Evolutionary conservation across 441 rosid genomes (phyloP).

Genomic region (Syzygium syzygioides): DNA sequence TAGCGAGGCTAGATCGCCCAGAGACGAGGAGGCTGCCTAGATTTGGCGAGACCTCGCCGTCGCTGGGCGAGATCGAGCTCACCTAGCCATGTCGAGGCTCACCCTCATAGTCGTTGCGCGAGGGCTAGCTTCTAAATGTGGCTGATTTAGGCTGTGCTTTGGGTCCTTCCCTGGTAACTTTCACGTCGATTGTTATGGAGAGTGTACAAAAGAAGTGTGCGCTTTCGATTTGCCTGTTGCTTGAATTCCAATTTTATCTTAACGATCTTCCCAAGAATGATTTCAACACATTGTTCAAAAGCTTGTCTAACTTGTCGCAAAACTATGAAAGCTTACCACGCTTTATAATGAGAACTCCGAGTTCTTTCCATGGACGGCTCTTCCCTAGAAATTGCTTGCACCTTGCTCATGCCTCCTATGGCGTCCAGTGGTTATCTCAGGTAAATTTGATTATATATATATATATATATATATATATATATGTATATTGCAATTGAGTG

Average conservation of each 20-base stretch:
- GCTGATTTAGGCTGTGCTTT: background rate
- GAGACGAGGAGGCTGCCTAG: too few species aligned
- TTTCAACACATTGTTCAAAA: background rate
- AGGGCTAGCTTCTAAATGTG: background rate
- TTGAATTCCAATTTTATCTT: background rate
- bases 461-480: too few species aligned
- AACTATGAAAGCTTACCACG: background rate
- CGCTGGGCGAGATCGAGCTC: too few species aligned
- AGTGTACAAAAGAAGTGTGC: background rate
- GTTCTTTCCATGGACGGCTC: slow-evolving; percentile 16
- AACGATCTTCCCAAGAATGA: background rate
- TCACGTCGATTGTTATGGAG: background rate
- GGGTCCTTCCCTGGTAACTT: background rate
- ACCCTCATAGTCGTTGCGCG: too few species aligned
- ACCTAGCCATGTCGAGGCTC: too few species aligned
- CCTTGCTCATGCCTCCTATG: slow-evolving; percentile 10
- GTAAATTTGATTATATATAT: background rate
- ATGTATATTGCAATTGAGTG: background rate
- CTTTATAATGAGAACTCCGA: slow-evolving; percentile 12
- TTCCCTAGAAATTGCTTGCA: background rate
- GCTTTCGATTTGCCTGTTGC: background rate
- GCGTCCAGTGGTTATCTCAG: slow-evolving; percentile 22
- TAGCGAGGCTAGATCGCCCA: too few species aligned
- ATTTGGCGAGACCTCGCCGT: too few species aligned
- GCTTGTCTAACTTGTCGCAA: background rate